These are phyloP conservation scores for Jacaranda mimosifolia DNA, from an alignment of 257 asterid genomes.

Conservation along the genomic window DNA sequence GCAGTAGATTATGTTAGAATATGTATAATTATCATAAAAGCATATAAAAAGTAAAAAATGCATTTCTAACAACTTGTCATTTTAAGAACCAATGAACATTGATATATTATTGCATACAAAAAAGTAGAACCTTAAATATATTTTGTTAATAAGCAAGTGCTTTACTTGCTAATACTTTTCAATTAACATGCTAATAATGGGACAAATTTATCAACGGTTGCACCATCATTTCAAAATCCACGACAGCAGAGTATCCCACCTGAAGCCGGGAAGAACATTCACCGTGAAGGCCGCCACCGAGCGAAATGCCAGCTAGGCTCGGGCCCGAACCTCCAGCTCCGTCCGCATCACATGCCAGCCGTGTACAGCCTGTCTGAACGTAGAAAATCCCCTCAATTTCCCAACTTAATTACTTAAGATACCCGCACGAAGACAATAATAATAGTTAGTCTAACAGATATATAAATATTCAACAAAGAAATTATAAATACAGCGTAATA, in stretches of 20 bases:
- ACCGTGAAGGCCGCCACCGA: too few species aligned
- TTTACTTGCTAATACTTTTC: too few species aligned
- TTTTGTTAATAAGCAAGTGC: too few species aligned
- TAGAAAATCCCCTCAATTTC: background rate
- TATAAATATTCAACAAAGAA: background rate
- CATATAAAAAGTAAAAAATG: too few species aligned
- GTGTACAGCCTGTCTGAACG: constrained; percentile 22
- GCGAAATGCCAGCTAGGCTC: constrained; percentile 29
- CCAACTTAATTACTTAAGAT: constrained; percentile 2
- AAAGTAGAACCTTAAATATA: too few species aligned
- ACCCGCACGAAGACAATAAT: background rate
- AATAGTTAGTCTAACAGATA: background rate
- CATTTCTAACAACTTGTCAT: too few species aligned
- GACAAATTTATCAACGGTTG: constrained; percentile 3
- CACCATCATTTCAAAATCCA: background rate
- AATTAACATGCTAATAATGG: background rate
- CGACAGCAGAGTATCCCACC: background rate
- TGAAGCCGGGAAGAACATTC: background rate
- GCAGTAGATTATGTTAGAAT: too few species aligned
- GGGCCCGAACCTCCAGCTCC: constrained; percentile 34
- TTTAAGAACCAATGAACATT: too few species aligned
- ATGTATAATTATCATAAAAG: too few species aligned
- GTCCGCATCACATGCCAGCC: constrained; percentile 31
- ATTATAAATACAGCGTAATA: constrained; percentile 11
- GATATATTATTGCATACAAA: too few species aligned